Evolutionary conservation across 192 early-diverging fungal genomes (phyloP).

Genomic region (Endogone sp.): DNA sequence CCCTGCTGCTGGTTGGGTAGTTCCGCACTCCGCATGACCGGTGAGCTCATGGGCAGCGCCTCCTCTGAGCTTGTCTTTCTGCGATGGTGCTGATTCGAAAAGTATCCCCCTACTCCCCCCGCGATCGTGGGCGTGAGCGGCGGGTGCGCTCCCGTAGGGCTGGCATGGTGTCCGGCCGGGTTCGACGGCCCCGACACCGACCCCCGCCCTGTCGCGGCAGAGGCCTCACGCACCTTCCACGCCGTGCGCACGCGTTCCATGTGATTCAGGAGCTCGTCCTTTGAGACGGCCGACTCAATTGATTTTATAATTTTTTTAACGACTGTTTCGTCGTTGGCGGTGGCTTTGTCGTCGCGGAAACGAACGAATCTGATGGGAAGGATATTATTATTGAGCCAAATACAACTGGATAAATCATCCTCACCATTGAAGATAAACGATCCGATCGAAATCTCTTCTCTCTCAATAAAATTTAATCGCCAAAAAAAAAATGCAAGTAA

Average conservation of each 20-base stretch:
- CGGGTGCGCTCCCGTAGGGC: background rate
- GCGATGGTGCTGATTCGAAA: background rate
- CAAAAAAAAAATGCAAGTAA: background rate
- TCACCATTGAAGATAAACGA: background rate
- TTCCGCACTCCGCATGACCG: background rate
- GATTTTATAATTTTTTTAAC: constrained; percentile 38
- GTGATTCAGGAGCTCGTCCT: constrained; percentile 29
- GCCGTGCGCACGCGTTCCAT: constrained; percentile 32
- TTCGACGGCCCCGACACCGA: background rate
- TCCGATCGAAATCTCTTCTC: background rate
- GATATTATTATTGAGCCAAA: background rate
- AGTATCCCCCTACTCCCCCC: background rate
- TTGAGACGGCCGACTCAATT: constrained; percentile 46
- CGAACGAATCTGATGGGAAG: constrained; percentile 35
- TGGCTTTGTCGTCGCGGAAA: constrained; percentile 57
- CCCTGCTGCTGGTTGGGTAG: background rate
- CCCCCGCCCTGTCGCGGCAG: background rate
- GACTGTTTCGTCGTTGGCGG: constrained; percentile 47
- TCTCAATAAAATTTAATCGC: background rate
- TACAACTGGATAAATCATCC: background rate
- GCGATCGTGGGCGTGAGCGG: background rate
- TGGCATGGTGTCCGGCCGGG: too few species aligned
- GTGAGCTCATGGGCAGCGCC: background rate
- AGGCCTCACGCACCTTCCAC: constrained; percentile 36
- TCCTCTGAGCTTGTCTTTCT: background rate